Evolutionary conservation across 1,284 basidiomycete species (phyloP).

Genomic region (Testicularia cyperi): DNA sequence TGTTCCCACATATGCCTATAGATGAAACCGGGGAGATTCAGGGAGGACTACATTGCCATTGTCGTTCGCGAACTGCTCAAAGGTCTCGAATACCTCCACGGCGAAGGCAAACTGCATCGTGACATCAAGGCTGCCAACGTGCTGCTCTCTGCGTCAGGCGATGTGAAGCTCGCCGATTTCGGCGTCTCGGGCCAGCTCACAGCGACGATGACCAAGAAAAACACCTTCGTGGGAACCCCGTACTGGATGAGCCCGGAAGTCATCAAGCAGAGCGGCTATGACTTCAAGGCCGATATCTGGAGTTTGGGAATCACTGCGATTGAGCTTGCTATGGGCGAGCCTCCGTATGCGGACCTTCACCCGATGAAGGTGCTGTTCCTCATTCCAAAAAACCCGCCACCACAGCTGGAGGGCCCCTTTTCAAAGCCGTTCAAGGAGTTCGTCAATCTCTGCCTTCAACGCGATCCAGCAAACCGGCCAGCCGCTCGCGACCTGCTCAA

Average conservation of each 20-base stretch:
- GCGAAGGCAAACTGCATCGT: slow-evolving; percentile 92
- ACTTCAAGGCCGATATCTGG: slow-evolving; percentile 92
- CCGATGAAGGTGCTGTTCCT: slow-evolving; percentile 99
- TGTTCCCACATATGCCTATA: slow-evolving; percentile 57
- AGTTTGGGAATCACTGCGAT: slow-evolving; percentile 80
- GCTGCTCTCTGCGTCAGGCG: slow-evolving; percentile 86
- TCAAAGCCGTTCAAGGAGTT: slow-evolving; percentile 92
- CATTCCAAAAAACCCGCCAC: slow-evolving; percentile 95
- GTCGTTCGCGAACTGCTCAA: slow-evolving; percentile 86
- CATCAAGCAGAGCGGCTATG: slow-evolving; percentile 98
- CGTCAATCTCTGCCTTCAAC: slow-evolving; percentile 84
- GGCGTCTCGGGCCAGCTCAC: slow-evolving; percentile 98
- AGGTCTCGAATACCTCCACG: slow-evolving; percentile 92
- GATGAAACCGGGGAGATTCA: slow-evolving; percentile 97
- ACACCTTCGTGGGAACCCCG: slow-evolving; percentile 81
- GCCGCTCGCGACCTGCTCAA: slow-evolving; percentile 90
- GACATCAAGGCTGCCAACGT: slow-evolving; percentile 99
- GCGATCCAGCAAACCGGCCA: slow-evolving; percentile 91
- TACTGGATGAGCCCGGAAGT: slow-evolving; percentile 91
- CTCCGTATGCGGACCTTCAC: slow-evolving; percentile 94
- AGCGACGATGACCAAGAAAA: slow-evolving; percentile 91
- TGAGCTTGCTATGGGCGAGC: slow-evolving; percentile 94
- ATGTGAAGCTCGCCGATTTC: slow-evolving; percentile 97
- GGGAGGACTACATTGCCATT: slow-evolving; percentile 98
- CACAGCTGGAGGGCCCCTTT: slow-evolving; percentile 81